Base-by-base conservation (phyloP, 1,284 basidiomycete genomes). In the Rhodotorula sp. region DNA sequence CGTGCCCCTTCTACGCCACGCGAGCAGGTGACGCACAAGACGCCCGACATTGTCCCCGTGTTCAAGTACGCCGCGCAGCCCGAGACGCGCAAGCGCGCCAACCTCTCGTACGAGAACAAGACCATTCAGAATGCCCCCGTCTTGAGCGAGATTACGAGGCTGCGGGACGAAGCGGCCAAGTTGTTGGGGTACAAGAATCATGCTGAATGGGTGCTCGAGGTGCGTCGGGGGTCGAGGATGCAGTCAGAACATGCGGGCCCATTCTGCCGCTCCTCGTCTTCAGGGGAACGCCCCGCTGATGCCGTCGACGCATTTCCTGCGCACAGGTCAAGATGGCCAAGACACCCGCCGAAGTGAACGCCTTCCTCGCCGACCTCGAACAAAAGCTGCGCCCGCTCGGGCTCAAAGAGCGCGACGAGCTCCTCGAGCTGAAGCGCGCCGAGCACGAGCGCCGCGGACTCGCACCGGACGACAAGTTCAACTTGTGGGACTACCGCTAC, bases 171-270 rank as follows among this genome's bases (percentile, higher is more conserved):
- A 78, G 89, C 91, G 66, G 87, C 89, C 1, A 82, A 82, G 39
- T 78, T 92, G 6, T 83, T 93, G 21, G 87, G 86, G 8, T 92
- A 92, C 76, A 80, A 86, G n/a, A 91, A 87, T 23, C 92, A 90
- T 88, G 91, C 90, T 1, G 90, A 91, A 79, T 92, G 88, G 79
- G 81, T 88, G 34, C 90, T 91, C 0, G 91, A 93, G 79, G 85
- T 64, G 23, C 58, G 14, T 46, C 39, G 39, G 6, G 34, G 34
- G 34, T 34, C 34, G n/a, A n/a, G n/a, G n/a, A n/a, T n/a, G n/a
- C n/a, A 34, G 34, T 34, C n/a, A 34, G 34, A 34, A 34, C 34
- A 34, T 34, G 7, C 34, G 34, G 34, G 34, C 34, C 34, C 34
- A 6, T 34, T 34, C 34, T 34, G 34, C 34, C 34, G 34, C 34